Conservation (phyloP, 2,329 filamentous ascomycete species). For the Xylariaceae sp. region DNA sequence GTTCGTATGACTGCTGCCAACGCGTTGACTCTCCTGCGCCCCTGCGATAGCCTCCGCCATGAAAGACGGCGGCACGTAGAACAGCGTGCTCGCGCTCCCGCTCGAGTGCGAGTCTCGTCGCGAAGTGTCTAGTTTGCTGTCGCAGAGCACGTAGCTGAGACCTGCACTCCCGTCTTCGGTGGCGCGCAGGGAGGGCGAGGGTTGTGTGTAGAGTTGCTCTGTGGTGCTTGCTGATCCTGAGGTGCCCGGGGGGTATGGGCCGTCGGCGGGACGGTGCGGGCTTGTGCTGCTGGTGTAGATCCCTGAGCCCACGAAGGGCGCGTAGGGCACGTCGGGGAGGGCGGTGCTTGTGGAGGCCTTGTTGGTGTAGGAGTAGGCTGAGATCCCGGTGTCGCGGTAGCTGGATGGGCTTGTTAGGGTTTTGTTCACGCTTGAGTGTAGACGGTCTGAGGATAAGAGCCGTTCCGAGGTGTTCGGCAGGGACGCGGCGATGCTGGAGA, state of each 20-base stretch:
- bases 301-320: slow-evolving; percentile 19
- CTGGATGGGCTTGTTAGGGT: slow-evolving; percentile 29
- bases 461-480: slow-evolving; percentile 33
- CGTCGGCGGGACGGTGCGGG: no score
- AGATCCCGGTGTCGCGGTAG: slow-evolving; percentile 30
- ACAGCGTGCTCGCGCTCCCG: slow-evolving; percentile 23
- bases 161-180: slow-evolving; percentile 22
- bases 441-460: slow-evolving; percentile 23
- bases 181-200: no score
- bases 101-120: slow-evolving; percentile 26
- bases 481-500: slow-evolving; percentile 39
- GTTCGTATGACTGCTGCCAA: slow-evolving; percentile 19
- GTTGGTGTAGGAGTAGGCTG: slow-evolving; percentile 22
- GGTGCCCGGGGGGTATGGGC: no score
- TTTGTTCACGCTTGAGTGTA: slow-evolving; percentile 36
- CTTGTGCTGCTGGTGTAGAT: slow-evolving; percentile 21
- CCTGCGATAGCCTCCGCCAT: no score
- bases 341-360: slow-evolving; percentile 21
- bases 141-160: slow-evolving; percentile 29
- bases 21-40: no score
- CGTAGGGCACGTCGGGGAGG: slow-evolving; percentile 30
- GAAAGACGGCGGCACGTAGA: slow-evolving; percentile 22
- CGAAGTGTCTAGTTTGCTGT: slow-evolving; percentile 23
- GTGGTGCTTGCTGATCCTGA: no score
- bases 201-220: slow-evolving; percentile 15